Percentiles rank a stretch among this genome's conserved stretches.
phyloP scores from a whole-genome alignment of 495 filamentous ascomycete genomes.

The Hypoxylon subgilvum region DNA sequence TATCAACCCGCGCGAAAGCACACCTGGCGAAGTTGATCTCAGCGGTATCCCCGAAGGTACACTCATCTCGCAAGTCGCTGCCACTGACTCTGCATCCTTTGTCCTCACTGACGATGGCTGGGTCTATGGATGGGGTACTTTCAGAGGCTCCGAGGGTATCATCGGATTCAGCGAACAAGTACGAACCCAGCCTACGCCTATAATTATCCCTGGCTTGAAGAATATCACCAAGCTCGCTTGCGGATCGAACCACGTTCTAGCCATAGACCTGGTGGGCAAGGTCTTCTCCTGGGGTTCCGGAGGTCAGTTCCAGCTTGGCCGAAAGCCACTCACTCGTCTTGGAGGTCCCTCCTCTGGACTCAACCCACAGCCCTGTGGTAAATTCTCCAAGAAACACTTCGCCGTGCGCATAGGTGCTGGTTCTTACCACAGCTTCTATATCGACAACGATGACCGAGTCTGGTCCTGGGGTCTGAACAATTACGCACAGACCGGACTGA shows the following conservation, averaged over 20 bases:
- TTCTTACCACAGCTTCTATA: slow-evolving; percentile 73
- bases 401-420: slow-evolving; percentile 62
- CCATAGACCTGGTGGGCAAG: slow-evolving; percentile 62
- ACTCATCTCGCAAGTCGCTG: slow-evolving; percentile 63
- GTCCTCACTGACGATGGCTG: slow-evolving; percentile 66
- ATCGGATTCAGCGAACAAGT: slow-evolving; percentile 65
- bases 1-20: slow-evolving; percentile 66
- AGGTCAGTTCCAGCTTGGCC: slow-evolving; percentile 72
- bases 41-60: slow-evolving; percentile 60
- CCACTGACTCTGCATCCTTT: slow-evolving; percentile 68
- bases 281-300: slow-evolving; percentile 74
- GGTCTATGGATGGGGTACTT: slow-evolving; percentile 77
- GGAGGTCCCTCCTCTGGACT: slow-evolving; percentile 61
- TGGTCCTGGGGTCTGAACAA: slow-evolving; percentile 87
- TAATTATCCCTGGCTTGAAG: slow-evolving; percentile 55
- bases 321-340: slow-evolving; percentile 53
- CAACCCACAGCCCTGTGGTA: slow-evolving; percentile 68
- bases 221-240: slow-evolving; percentile 62
- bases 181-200: slow-evolving; percentile 45
- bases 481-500: slow-evolving; percentile 78
- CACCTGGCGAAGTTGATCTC: slow-evolving; percentile 56
- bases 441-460: slow-evolving; percentile 69
- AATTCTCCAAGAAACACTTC: slow-evolving; percentile 64
- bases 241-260: slow-evolving; percentile 72
- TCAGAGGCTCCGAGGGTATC: slow-evolving; percentile 71